Conservation (phyloP, 1,284 basidiomycete genomes). For the Malassezia restricta region DNA sequence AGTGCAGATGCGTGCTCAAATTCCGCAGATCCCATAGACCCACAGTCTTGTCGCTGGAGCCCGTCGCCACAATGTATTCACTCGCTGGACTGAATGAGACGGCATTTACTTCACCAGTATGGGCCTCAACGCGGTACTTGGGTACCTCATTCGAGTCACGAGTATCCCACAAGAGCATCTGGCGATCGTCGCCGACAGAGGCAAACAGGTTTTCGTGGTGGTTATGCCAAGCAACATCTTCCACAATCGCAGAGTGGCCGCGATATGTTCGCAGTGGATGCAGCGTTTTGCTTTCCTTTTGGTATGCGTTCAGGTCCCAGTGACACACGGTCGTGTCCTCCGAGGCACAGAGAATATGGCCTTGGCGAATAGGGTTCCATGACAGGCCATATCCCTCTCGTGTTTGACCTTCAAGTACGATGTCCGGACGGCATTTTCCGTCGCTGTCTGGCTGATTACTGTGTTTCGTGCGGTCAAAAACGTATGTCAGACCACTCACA, state of each 20-base stretch:
- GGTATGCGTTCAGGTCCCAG: slow-evolving; percentile 86
- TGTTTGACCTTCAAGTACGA: slow-evolving; percentile 73
- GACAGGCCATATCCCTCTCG: slow-evolving; percentile 92
- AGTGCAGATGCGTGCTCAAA: slow-evolving; percentile 64
- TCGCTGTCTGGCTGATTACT: slow-evolving; percentile 78
- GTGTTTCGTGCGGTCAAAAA: slow-evolving; percentile 97
- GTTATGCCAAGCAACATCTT: slow-evolving; percentile 96
- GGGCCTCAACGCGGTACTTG: slow-evolving; percentile 60
- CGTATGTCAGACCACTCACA: slow-evolving; percentile 72
- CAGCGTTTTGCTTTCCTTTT: slow-evolving; percentile 64
- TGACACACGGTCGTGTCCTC: slow-evolving; percentile 93
- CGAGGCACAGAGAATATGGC: slow-evolving; percentile 79
- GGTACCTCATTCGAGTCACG: slow-evolving; percentile 56
- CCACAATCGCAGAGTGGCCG: slow-evolving; percentile 52
- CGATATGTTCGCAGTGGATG: slow-evolving; percentile 71
- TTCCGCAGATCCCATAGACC: slow-evolving; percentile 78
- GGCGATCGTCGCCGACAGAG: slow-evolving; percentile 92
- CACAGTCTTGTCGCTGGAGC: slow-evolving; percentile 87
- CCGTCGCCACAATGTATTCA: slow-evolving; percentile 77
- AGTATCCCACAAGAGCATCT: slow-evolving; percentile 91
- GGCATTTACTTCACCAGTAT: slow-evolving; percentile 78
- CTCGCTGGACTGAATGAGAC: slow-evolving; percentile 77
- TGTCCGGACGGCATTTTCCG: slow-evolving; percentile 71
- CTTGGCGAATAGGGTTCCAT: slow-evolving; percentile 71
- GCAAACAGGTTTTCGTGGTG: slow-evolving; percentile 74